These are phyloP conservation scores for Bryum argenteum DNA, from an alignment of 225 moss, liverwort and hornwort species.

Conservation along the genomic window DNA sequence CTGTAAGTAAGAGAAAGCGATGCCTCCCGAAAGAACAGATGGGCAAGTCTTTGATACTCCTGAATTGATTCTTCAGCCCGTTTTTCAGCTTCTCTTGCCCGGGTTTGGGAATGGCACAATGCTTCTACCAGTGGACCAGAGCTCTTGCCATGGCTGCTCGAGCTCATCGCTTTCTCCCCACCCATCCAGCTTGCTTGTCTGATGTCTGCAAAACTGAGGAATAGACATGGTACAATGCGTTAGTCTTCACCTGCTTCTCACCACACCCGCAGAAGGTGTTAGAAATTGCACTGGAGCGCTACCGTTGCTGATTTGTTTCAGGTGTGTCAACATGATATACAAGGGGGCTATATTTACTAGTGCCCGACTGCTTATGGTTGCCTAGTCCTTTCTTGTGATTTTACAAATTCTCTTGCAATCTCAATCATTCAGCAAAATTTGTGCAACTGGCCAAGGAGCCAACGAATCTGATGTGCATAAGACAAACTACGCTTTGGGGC, in stretches of 20 bases:
- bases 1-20: slow-evolving; percentile 74
- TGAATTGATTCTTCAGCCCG: slow-evolving; percentile 59
- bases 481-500: too few relatives aligned
- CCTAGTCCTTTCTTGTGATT: not conserved
- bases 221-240: not conserved
- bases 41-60: slow-evolving; percentile 53
- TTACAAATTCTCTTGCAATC: not conserved
- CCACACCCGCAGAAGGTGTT: not conserved
- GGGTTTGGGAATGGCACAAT: slow-evolving; percentile 70
- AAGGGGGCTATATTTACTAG: not conserved
- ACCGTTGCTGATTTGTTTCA: not conserved
- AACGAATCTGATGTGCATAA: too few relatives aligned
- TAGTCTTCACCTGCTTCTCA: slow-evolving; percentile 1
- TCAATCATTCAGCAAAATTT: too few relatives aligned
- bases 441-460: too few relatives aligned
- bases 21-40: slow-evolving; percentile 70
- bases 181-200: slow-evolving; percentile 58
- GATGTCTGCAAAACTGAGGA: slow-evolving; percentile 50
- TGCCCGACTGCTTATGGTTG: not conserved
- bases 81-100: slow-evolving; percentile 79
- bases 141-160: slow-evolving; percentile 33
- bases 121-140: slow-evolving; percentile 67
- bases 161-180: slow-evolving; percentile 29
- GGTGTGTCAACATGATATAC: not conserved
- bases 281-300: not conserved